Base-by-base conservation (phyloP, 768 basidiomycete genomes). In the Lentinula sp. region DNA sequence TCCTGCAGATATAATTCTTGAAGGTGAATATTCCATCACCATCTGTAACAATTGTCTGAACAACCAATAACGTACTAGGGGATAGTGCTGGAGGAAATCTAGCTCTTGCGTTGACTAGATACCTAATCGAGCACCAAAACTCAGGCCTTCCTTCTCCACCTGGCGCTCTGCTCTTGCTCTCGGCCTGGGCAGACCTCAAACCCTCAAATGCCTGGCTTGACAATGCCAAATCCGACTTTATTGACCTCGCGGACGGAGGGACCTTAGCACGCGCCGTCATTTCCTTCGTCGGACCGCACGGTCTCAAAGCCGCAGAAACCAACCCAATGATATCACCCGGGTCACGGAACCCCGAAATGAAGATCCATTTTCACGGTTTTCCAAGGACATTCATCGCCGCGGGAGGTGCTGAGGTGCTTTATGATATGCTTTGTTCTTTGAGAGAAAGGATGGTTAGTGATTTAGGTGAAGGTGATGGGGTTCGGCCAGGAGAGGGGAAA, bases 51-150 rank as follows among this genome's bases (percentile, higher is more conserved):
- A 28, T n/a, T 18, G n/a, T 23, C 18, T 20, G 12, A 39, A 1
- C 37, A 39, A 13, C 37, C 46, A 28, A 28, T 28, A 23, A 23
- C 23, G 23, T 6, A 46, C 8, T 46, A 48, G 46, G 91, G 2
- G 90, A 93, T 68, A 92, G 88, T 1, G 89, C 91, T 0, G 91
- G 91, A 2, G 91, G 79, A 4, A 88, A 92, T 70, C 81, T 92
- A 28, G 83, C 84, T 0, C 77, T 84, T 37, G 84, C 85, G 0
- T 76, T 90, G 46, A 79, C 76, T 7, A 84, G 85, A 4, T 86
- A 87, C 64, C 79, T 91, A 23, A 72, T 82, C 16, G 81, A 85
- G 62, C 71, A 85, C 70, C 72, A 73, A 33, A 67, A 66, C 33
- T 57, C 70, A 8, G 68, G 70, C 4, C 63, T 83, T 18, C 81